phyloP scores from a whole-genome alignment of 192 early-diverging fungal genomes.

The Phycomyces blakesleeanus region DNA sequence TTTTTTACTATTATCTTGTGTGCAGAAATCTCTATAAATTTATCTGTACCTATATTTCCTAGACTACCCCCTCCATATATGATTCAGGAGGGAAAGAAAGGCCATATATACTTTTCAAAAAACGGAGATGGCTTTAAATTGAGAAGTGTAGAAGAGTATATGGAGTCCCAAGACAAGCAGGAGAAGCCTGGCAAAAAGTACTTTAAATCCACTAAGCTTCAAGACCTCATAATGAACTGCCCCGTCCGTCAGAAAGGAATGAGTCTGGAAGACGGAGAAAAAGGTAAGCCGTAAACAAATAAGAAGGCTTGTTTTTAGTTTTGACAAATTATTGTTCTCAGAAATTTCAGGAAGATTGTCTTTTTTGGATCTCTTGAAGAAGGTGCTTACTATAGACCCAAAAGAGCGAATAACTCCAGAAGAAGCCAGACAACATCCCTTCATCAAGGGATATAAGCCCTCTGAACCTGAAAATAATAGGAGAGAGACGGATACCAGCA shows the following conservation, averaged over 20 bases:
- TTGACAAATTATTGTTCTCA: not conserved
- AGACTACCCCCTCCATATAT: not conserved
- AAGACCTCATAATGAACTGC: slow-evolving; percentile 9
- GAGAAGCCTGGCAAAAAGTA: slow-evolving; percentile 24
- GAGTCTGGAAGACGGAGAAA: not conserved
- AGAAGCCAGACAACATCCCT: slow-evolving; percentile 10
- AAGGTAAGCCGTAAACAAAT: not conserved
- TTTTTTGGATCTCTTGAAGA: slow-evolving; percentile 16
- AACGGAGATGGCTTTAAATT: slow-evolving; percentile 22
- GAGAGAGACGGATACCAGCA: too few species aligned
- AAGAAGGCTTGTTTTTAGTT: not conserved
- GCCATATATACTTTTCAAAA: not conserved
- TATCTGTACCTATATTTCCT: not conserved
- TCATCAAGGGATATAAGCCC: slow-evolving; percentile 5
- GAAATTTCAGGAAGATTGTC: slow-evolving; percentile 4
- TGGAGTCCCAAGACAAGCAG: not conserved
- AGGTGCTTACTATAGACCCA: slow-evolving; percentile 7
- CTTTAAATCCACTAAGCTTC: slow-evolving; percentile 10
- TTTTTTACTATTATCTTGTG: not conserved
- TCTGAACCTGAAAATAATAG: too few species aligned
- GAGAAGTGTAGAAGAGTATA: slow-evolving; percentile 76
- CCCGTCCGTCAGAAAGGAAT: slow-evolving; percentile 1
- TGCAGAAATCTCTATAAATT: not conserved
- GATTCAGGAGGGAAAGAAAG: not conserved
- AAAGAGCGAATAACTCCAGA: slow-evolving; percentile 5